These are phyloP conservation scores for Russula dissimulans DNA, from an alignment of 768 basidiomycete genomes.

Conservation along the genomic window DNA sequence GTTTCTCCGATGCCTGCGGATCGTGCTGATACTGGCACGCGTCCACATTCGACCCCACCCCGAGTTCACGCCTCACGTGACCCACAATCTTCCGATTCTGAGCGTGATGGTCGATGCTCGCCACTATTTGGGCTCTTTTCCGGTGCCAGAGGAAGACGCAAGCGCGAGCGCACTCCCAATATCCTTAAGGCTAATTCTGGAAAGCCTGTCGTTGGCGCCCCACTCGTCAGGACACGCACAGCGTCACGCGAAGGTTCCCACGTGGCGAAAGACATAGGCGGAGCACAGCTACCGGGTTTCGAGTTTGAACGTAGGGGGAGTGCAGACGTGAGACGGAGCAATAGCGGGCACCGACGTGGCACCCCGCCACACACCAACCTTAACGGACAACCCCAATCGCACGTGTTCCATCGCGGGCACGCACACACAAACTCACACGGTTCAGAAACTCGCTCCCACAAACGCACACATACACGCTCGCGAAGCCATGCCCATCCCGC, in stretches of 20 bases:
- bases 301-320: conserved; percentile 12
- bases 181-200: not conserved
- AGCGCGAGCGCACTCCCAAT: not conserved
- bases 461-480: conserved; percentile 1
- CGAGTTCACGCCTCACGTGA: conserved; percentile 13
- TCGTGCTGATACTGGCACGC: not conserved
- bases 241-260: conserved; percentile 15
- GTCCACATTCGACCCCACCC: conserved; percentile 19
- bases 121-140: conserved; percentile 26
- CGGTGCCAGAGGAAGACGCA: conserved; percentile 16
- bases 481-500: conserved; percentile 4
- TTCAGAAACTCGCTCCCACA: conserved; percentile 6
- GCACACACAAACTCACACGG: conserved; percentile 1
- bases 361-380: not conserved
- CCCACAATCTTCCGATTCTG: conserved; percentile 12
- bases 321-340: conserved; percentile 8
- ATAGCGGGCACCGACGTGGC: conserved; percentile 3
- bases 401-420: not conserved
- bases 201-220: conserved; percentile 14
- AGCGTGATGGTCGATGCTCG: conserved; percentile 28
- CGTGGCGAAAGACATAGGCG: not conserved
- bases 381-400: not conserved
- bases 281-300: conserved; percentile 4
- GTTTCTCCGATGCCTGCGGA: not conserved
- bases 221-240: conserved; percentile 15